These are phyloP conservation scores for Prunella vulgaris DNA, from an alignment of 257 asterid species.

Conservation along the genomic window DNA sequence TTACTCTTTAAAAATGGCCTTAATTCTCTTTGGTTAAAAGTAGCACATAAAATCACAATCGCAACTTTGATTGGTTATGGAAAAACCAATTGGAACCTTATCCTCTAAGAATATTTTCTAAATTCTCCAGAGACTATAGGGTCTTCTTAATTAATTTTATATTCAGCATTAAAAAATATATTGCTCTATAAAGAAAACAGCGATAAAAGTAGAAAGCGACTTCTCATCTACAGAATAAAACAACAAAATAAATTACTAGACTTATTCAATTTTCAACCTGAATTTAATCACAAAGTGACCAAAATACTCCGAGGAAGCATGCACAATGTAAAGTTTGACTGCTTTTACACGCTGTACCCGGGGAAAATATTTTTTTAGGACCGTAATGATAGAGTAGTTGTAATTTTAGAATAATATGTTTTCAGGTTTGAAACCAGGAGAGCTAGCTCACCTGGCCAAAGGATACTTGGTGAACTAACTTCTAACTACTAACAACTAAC, in stretches of 20 bases:
- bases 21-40: neutral
- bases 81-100: neutral
- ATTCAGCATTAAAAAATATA: neutral
- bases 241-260: neutral
- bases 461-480: too few relatives aligned
- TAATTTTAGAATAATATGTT: too few relatives aligned
- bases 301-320: neutral
- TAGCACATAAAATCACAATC: neutral
- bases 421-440: too few relatives aligned
- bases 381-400: too few relatives aligned
- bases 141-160: neutral
- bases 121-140: neutral
- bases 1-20: neutral
- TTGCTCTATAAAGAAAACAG: neutral
- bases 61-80: neutral
- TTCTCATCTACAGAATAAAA: constrained; percentile 12
- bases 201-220: neutral
- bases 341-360: neutral
- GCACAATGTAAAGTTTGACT: neutral
- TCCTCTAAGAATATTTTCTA: neutral
- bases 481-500: too few relatives aligned
- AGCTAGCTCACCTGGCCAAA: too few relatives aligned
- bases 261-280: neutral
- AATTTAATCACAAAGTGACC: neutral
- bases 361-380: too few relatives aligned